Conservation (phyloP, 2,329 filamentous ascomycete genomes). For the Venturia carpophila region DNA sequence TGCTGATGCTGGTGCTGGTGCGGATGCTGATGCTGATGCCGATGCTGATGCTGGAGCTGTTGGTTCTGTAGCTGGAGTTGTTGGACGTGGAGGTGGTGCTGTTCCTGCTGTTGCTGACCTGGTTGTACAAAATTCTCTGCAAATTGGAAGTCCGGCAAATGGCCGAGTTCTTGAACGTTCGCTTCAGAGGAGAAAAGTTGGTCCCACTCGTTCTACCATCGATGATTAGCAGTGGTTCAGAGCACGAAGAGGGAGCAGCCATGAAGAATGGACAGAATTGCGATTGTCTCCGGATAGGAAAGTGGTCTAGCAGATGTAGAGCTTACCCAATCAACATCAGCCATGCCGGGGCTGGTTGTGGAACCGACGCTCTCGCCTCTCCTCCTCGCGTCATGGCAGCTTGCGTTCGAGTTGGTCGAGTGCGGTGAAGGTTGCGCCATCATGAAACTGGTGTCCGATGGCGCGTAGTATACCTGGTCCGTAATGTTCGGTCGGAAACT, state of each 20-base stretch:
- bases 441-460: neutral
- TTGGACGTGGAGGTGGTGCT: neutral
- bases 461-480: constrained; percentile 6
- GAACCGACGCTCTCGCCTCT: constrained; percentile 14
- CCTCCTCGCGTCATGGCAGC: neutral
- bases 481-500: neutral
- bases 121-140: neutral
- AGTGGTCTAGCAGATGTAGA: neutral
- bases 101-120: neutral
- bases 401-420: constrained; percentile 8
- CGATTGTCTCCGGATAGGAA: constrained; percentile 6
- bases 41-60: neutral
- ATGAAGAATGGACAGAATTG: neutral
- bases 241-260: neutral
- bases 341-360: constrained; percentile 20
- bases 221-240: neutral
- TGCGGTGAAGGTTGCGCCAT: constrained; percentile 1
- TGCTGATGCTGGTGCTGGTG: constrained; percentile 1
- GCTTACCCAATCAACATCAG: constrained; percentile 61
- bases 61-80: constrained; percentile 2
- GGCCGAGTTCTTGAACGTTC: constrained; percentile 23
- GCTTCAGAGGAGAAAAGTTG: constrained; percentile 34
- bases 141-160: constrained; percentile 16
- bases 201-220: constrained; percentile 39
- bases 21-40: neutral